Conservation (phyloP, 2,329 filamentous ascomycete species). For the Fusarium haematococcum region DNA sequence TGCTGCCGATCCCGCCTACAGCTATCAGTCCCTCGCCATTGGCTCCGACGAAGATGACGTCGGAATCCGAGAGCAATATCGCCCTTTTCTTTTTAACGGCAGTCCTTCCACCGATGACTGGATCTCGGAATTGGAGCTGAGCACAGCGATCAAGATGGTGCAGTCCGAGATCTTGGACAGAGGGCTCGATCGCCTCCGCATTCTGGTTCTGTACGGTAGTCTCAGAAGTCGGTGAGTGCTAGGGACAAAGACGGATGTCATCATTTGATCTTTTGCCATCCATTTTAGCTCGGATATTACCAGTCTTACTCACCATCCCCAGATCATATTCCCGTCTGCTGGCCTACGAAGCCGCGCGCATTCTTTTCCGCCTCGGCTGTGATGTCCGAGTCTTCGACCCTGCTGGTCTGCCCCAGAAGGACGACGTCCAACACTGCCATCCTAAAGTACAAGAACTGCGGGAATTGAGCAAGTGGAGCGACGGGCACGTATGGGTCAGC, state of each 20-base stretch:
- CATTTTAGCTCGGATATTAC: not conserved
- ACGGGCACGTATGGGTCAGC: constrained; percentile 74
- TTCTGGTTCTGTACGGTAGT: constrained; percentile 72
- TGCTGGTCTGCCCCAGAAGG: constrained; percentile 69
- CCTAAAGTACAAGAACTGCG: constrained; percentile 73
- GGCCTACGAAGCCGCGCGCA: constrained; percentile 69
- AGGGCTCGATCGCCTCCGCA: constrained; percentile 56
- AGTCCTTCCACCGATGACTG: constrained; percentile 60
- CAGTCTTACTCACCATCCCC: not conserved
- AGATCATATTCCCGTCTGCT: constrained; percentile 71
- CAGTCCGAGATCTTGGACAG: constrained; percentile 55
- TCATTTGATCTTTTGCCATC: not conserved
- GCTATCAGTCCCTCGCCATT: constrained; percentile 37
- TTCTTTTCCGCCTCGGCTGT: constrained; percentile 73
- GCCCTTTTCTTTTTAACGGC: constrained; percentile 33
- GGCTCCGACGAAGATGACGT: not conserved
- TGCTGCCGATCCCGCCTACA: constrained; percentile 39
- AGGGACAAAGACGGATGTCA: not conserved
- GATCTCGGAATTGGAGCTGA: constrained; percentile 67
- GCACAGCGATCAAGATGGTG: constrained; percentile 63
- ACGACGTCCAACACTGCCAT: constrained; percentile 68
- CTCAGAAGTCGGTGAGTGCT: constrained; percentile 55
- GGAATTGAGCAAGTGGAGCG: constrained; percentile 71
- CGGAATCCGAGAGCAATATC: not conserved
- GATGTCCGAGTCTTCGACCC: constrained; percentile 75